These are phyloP conservation scores for Geranomyces michiganensis DNA, from an alignment of 192 early-diverging fungal genomes.

Conservation along the genomic window DNA sequence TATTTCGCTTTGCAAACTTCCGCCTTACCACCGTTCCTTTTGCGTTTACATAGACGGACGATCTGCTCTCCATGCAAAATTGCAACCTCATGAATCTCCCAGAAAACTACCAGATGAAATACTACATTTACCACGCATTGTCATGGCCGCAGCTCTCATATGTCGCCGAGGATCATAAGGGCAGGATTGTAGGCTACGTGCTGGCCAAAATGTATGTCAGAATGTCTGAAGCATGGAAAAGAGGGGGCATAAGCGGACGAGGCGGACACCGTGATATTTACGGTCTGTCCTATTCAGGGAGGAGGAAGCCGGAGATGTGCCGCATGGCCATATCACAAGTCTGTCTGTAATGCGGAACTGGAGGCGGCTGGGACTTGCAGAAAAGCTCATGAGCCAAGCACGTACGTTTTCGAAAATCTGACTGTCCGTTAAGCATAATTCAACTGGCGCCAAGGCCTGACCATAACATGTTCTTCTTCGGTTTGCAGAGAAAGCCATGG, in stretches of 20 bases:
- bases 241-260: too few species aligned
- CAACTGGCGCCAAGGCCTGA: too few species aligned
- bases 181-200: slow-evolving; percentile 95
- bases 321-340: slow-evolving; percentile 95
- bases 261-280: too few species aligned
- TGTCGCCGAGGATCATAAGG: slow-evolving; percentile 91
- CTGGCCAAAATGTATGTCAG: slow-evolving; percentile 87
- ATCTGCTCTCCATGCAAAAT: slow-evolving; percentile 91
- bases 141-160: slow-evolving; percentile 82
- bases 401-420: slow-evolving; percentile 58
- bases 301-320: slow-evolving; percentile 66
- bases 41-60: slow-evolving; percentile 61
- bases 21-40: neutral
- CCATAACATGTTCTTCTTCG: neutral
- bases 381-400: slow-evolving; percentile 94
- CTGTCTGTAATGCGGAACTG: slow-evolving; percentile 96
- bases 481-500: slow-evolving; percentile 75
- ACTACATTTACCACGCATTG: slow-evolving; percentile 70
- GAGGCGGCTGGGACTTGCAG: slow-evolving; percentile 93
- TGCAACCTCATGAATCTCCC: slow-evolving; percentile 97
- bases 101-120: slow-evolving; percentile 99
- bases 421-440: neutral
- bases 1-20: neutral
- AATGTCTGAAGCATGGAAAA: too few species aligned
- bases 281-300: slow-evolving; percentile 64